Evolutionary conservation across 2,329 filamentous ascomycete species (phyloP).

Genomic region (Graphiopsis chlorocephala): DNA sequence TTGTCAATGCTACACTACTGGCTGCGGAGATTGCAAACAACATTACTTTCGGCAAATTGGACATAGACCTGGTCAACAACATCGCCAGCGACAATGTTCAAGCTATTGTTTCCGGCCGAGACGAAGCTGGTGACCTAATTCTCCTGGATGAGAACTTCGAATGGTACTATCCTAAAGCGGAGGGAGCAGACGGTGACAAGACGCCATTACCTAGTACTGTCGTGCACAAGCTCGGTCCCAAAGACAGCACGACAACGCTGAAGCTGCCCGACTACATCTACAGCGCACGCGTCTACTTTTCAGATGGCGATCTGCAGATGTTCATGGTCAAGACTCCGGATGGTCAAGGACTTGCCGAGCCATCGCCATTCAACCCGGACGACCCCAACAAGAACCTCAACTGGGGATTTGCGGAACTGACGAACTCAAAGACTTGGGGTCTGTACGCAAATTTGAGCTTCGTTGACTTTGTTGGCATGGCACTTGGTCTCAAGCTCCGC

Average conservation of each 20-base stretch:
- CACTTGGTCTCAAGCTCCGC: constrained; percentile 50
- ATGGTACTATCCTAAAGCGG: constrained; percentile 42
- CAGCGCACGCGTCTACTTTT: constrained; percentile 47
- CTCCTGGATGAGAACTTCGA: constrained; percentile 40
- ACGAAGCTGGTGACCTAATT: constrained; percentile 38
- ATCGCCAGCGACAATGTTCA: constrained; percentile 36
- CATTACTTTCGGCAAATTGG: constrained; percentile 11
- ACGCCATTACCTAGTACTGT: constrained; percentile 24
- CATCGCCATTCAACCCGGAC: constrained; percentile 40
- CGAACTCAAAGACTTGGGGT: constrained; percentile 39
- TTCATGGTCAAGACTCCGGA: constrained; percentile 24
- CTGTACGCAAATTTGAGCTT: constrained; percentile 38
- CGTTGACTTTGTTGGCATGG: constrained; percentile 36
- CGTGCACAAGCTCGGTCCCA: constrained; percentile 24
- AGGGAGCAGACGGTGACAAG: constrained; percentile 14
- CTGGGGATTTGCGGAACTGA: constrained; percentile 46
- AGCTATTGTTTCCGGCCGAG: constrained; percentile 45
- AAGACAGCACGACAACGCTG: constrained; percentile 38
- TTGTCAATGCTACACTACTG: not conserved
- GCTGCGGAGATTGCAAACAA: constrained; percentile 11
- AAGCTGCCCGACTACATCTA: constrained; percentile 40
- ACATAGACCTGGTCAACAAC: constrained; percentile 41
- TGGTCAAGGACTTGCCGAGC: constrained; percentile 47
- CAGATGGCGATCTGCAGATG: constrained; percentile 38
- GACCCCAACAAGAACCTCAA: constrained; percentile 43